These are phyloP conservation scores for Phoma herbarum DNA, from an alignment of 2,329 filamentous ascomycete genomes.

Conservation along the genomic window DNA sequence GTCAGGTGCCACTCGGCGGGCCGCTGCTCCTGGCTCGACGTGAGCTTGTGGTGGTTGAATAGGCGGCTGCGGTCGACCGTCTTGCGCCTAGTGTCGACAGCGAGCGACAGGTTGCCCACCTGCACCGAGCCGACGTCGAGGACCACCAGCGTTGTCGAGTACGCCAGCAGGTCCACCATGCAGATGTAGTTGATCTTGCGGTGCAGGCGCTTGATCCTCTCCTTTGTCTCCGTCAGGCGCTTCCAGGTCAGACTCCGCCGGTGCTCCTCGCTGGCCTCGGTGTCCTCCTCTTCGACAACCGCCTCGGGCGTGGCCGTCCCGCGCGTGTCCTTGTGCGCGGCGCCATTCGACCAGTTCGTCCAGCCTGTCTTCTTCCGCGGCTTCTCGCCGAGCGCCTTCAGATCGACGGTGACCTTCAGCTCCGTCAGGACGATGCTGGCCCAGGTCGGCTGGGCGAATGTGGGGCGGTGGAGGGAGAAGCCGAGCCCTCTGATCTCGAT, in stretches of 20 bases:
- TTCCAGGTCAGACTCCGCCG: constrained; percentile 69
- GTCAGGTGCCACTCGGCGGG: constrained; percentile 96
- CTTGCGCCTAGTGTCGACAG: constrained; percentile 89
- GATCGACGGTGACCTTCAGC: constrained; percentile 82
- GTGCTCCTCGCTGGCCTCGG: constrained; percentile 64
- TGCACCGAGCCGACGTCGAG: constrained; percentile 85
- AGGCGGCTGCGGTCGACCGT: constrained; percentile 90
- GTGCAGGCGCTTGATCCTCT: constrained; percentile 85
- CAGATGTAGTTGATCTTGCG: constrained; percentile 87
- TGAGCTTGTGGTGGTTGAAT: constrained; percentile 71
- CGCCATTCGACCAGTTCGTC: constrained; percentile 45
- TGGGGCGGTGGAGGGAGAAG: constrained; percentile 87
- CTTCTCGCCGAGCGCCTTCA: constrained; percentile 66
- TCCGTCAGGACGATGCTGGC: constrained; percentile 89
- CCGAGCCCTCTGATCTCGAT: constrained; percentile 91
- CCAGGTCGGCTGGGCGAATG: constrained; percentile 97
- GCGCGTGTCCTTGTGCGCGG: constrained; percentile 32
- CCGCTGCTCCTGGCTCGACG: constrained; percentile 65
- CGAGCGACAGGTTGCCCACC: constrained; percentile 82
- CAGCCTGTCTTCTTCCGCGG: constrained; percentile 43
- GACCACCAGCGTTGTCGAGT: constrained; percentile 78
- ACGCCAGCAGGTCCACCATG: constrained; percentile 87
- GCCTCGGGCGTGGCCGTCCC: constrained; percentile 34
- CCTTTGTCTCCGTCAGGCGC: constrained; percentile 78
- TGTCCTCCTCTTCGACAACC: constrained; percentile 35